Conservation (phyloP, 495 filamentous ascomycete genomes). For the Talaromyces liani region DNA sequence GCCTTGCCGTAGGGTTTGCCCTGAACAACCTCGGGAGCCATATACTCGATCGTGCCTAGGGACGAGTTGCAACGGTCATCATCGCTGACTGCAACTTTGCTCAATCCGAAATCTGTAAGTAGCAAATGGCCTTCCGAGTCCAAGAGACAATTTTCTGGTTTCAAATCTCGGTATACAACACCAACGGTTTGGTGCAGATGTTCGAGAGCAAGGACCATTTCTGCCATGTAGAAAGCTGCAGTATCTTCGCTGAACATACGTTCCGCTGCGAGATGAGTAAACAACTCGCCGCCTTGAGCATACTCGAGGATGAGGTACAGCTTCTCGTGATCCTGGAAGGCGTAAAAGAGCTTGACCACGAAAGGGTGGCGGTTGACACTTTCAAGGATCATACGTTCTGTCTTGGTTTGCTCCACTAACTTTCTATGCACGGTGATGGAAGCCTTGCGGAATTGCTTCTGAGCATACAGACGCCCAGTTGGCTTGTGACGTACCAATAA, state of each 20-base stretch:
- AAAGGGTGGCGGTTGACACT: slow-evolving; percentile 94
- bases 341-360: slow-evolving; percentile 95
- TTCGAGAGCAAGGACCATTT: slow-evolving; percentile 89
- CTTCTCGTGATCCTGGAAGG: slow-evolving; percentile 97
- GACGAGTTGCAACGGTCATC: slow-evolving; percentile 71
- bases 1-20: slow-evolving; percentile 79
- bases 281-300: slow-evolving; percentile 93
- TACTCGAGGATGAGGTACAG: slow-evolving; percentile 97
- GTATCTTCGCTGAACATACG: slow-evolving; percentile 85
- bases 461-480: slow-evolving; percentile 86
- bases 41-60: slow-evolving; percentile 94
- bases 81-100: slow-evolving; percentile 82
- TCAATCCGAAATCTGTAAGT: slow-evolving; percentile 93
- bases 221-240: slow-evolving; percentile 95
- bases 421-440: slow-evolving; percentile 87
- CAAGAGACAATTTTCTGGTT: slow-evolving; percentile 95
- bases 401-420: slow-evolving; percentile 92
- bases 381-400: slow-evolving; percentile 88
- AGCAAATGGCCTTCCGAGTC: slow-evolving; percentile 88
- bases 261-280: slow-evolving; percentile 80
- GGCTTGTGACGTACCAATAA: slow-evolving; percentile 79
- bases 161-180: slow-evolving; percentile 93
- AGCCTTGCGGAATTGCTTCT: slow-evolving; percentile 98
- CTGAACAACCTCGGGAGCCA: slow-evolving; percentile 90
- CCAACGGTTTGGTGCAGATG: slow-evolving; percentile 88